Evolutionary conservation across 1,139 yeast genomes (phyloP).

Genomic region (Zygoascus sp.): DNA sequence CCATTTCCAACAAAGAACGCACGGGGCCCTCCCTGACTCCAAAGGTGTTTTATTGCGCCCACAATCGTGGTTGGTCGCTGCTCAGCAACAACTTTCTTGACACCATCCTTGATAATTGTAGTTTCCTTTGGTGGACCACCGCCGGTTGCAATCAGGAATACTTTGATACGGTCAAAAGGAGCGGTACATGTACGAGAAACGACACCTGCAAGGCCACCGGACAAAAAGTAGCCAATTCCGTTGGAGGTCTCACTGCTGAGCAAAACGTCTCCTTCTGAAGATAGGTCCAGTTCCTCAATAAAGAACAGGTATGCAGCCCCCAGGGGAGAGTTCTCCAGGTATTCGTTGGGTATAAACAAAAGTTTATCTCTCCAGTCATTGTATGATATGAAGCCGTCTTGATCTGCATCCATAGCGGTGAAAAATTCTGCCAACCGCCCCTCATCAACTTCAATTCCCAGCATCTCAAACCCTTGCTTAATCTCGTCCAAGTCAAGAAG

Average conservation of each 20-base stretch:
- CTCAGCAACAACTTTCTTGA: slow-evolving; percentile 27
- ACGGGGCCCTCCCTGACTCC: slow-evolving; percentile 81
- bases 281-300: slow-evolving; percentile 73
- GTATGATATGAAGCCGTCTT: slow-evolving; percentile 69
- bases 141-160: slow-evolving; percentile 86
- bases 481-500: slow-evolving; percentile 62
- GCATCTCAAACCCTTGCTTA: slow-evolving; percentile 52
- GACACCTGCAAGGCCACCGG: slow-evolving; percentile 95
- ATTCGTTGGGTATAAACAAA: slow-evolving; percentile 68
- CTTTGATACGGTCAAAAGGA: slow-evolving; percentile 92
- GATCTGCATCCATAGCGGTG: slow-evolving; percentile 53
- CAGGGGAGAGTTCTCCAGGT: slow-evolving; percentile 57
- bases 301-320: slow-evolving; percentile 79
- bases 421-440: slow-evolving; percentile 57
- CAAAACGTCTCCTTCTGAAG: slow-evolving; percentile 89
- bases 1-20: slow-evolving; percentile 96
- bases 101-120: slow-evolving; percentile 21
- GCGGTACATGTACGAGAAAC: slow-evolving; percentile 97
- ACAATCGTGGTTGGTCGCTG: slow-evolving; percentile 24
- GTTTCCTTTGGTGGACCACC: slow-evolving; percentile 38
- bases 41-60: slow-evolving; percentile 72
- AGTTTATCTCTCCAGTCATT: slow-evolving; percentile 84
- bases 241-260: slow-evolving; percentile 71
- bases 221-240: slow-evolving; percentile 85
- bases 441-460: slow-evolving; percentile 52